A percentile compares a stretch with the other conserved stretches of the same genome.
Evolutionary conservation across 306 rosid species (phyloP).

Genomic region (Sicyos edulis): DNA sequence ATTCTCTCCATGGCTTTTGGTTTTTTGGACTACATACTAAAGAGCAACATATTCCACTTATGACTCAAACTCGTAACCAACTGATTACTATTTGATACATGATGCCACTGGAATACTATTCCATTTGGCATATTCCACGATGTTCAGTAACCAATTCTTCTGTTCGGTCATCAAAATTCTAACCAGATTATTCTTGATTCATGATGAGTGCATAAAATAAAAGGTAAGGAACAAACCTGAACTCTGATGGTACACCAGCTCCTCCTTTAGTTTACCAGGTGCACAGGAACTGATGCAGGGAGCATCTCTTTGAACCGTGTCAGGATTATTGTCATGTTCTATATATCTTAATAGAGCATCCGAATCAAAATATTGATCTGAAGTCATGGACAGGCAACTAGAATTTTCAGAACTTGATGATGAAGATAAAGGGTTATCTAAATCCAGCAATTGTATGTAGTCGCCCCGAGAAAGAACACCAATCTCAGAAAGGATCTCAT

Average conservation of each 20-base stretch:
- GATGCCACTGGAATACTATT: too few species aligned
- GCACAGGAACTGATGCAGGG: constrained; percentile 28
- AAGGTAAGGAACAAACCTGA: constrained; percentile 28
- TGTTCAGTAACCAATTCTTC: neutral
- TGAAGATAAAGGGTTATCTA: constrained; percentile 28
- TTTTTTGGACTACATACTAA: neutral
- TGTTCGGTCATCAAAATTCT: neutral
- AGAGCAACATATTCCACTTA: neutral
- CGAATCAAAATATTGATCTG: constrained; percentile 35
- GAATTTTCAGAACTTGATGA: constrained; percentile 39
- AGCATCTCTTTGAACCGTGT: constrained; percentile 17
- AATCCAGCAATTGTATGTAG: constrained; percentile 38
- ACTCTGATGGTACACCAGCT: constrained; percentile 22
- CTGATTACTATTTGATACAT: too few species aligned
- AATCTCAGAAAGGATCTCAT: constrained; percentile 17
- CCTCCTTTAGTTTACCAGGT: constrained; percentile 24
- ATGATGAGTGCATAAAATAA: neutral
- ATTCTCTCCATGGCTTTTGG: neutral
- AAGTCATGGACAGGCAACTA: constrained; percentile 35
- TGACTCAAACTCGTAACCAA: too few species aligned
- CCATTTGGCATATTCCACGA: too few species aligned
- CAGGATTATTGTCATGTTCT: constrained; percentile 17
- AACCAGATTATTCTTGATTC: neutral
- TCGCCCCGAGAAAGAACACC: constrained; percentile 26
- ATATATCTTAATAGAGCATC: constrained; percentile 28